A percentile compares a stretch with the other conserved stretches of the same genome.
phyloP scores from a whole-genome alignment of 2,329 filamentous ascomycete species.

The Stagonosporopsis chrysanthemi region DNA sequence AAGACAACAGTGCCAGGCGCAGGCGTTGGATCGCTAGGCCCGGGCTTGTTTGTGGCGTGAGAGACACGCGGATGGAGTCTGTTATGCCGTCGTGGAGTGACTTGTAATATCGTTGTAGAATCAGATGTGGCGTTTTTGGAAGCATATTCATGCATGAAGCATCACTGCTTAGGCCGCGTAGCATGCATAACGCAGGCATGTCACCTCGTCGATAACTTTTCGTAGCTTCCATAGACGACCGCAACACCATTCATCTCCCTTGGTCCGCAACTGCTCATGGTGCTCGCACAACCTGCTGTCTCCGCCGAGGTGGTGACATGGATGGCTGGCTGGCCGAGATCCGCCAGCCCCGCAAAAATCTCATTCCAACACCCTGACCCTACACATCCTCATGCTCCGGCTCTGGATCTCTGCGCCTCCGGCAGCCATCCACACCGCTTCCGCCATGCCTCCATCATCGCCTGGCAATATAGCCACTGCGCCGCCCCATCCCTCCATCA shows the following conservation, averaged over 20 bases:
- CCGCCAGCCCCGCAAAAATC: constrained; percentile 1
- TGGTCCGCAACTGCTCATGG: background rate
- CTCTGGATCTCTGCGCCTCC: too few relatives aligned
- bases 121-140: background rate
- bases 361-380: background rate
- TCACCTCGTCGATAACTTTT: too few relatives aligned
- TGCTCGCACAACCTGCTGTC: background rate
- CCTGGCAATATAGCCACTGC: background rate
- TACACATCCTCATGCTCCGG: background rate
- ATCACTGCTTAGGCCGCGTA: background rate
- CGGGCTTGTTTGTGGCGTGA: background rate
- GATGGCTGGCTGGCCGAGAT: constrained; percentile 3
- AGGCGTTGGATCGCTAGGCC: constrained; percentile 45
- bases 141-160: background rate
- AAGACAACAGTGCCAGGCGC: constrained; percentile 41
- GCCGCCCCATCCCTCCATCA: background rate
- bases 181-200: too few relatives aligned
- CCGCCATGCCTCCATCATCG: background rate
- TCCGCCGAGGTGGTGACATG: background rate
- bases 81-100: too few relatives aligned
- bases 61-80: too few relatives aligned
- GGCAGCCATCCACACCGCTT: too few relatives aligned
- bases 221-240: background rate
- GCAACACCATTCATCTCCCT: background rate
- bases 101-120: background rate